These are phyloP conservation scores for Kodamaea sagamina DNA, from an alignment of 805 yeast species.

Conservation along the genomic window DNA sequence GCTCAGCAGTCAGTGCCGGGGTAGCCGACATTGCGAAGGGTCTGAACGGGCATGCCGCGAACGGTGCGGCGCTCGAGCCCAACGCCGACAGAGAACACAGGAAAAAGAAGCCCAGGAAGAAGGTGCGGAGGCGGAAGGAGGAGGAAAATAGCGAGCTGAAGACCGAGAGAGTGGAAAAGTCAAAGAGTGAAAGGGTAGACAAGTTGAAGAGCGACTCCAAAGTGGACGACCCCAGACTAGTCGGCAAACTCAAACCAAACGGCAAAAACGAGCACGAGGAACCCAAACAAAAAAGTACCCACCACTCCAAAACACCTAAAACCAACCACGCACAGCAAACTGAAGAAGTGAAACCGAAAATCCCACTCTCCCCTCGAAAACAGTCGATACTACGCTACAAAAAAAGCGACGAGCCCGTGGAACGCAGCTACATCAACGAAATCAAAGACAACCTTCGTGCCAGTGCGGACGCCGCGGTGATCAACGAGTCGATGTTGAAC, in stretches of 20 bases:
- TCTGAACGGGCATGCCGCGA: not conserved
- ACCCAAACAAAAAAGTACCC: not conserved
- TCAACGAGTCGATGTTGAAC: slow-evolving; percentile 19
- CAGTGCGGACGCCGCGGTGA: slow-evolving; percentile 5
- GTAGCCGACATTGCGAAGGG: not conserved
- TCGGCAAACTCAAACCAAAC: no score
- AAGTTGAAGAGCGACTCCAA: no score
- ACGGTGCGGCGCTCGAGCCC: no score
- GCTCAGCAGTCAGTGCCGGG: not conserved
- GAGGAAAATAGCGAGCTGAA: not conserved
- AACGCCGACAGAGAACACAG: not conserved
- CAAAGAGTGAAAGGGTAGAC: no score
- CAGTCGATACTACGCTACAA: slow-evolving; percentile 42
- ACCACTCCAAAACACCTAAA: no score
- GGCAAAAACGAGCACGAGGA: no score
- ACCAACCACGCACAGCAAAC: no score
- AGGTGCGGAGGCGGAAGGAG: not conserved
- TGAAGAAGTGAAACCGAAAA: not conserved
- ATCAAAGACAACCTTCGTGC: slow-evolving; percentile 29
- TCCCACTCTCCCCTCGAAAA: slow-evolving; percentile 32
- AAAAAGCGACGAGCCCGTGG: slow-evolving; percentile 27
- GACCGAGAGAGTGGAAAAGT: no score
- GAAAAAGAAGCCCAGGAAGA: slow-evolving; percentile 1
- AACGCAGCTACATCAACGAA: slow-evolving; percentile 26
- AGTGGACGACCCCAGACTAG: no score